Evolutionary conservation across 306 rosid genomes (phyloP), one percentile per base, ranked within the genome.

Genomic region (Hylodesmum podocarpum): DNA sequence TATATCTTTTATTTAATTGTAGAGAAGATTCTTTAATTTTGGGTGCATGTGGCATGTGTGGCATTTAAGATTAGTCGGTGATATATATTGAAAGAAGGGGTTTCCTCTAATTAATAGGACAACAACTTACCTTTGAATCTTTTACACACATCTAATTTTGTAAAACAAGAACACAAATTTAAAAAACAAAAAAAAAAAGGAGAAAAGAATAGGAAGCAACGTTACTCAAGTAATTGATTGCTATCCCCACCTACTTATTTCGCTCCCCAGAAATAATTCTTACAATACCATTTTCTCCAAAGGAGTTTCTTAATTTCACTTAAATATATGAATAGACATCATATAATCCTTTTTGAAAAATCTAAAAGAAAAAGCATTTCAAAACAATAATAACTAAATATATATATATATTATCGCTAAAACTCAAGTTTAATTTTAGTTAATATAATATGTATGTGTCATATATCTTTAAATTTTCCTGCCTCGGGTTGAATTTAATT

Each of bases 11-110:
- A 53, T 67, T 25, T 72, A n/a, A 3, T 37, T 72, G 53, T 33
- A 66, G 68, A 53, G 29, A 50, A 66, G 47, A 73, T 78, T 83
- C 65, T 66, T 66, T 31, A 61, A 16, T 61, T 63, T 54, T 62
- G 50, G 34, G 66, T 77, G 55, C 66, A 61, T 36, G 43, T 47
- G 46, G 31, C 54, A 27, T 75, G 59, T 67, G 50, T 62, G 34
- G 49, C 55, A 53, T 70, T 81, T 29, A 50, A 40, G 53, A 53
- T 41, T 34, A 53, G 75, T 57, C 18, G 29, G 34, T 46, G 34
- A 73, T 57, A 73, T 46, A 74, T 74, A 46, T 59, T 46, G 33
- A 69, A 58, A 40, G 34, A 46, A 69, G 46, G 55, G 13, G 0
- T 34, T 31, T 3, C 22, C 33, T 46, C 59, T 46, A 54, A 21